These are phyloP conservation scores for Rubia balearica DNA, from an alignment of 305 asterid species.

Conservation along the genomic window DNA sequence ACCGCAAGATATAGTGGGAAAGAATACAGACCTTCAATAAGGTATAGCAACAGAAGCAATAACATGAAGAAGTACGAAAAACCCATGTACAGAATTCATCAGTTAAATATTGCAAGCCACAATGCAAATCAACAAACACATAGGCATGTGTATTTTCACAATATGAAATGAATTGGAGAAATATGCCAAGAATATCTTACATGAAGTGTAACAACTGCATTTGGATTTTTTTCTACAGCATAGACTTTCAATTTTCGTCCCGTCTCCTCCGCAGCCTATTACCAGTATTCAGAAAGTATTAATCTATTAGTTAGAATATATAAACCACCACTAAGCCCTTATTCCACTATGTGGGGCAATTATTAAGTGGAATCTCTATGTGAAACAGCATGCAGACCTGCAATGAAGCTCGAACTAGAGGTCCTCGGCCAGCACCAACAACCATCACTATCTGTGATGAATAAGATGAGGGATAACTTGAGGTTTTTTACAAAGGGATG, in stretches of 20 bases:
- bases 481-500: neutral
- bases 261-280: conserved; percentile 96
- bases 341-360: neutral
- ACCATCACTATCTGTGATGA: conserved; percentile 84
- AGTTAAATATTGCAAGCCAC: neutral
- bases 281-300: conserved; percentile 10
- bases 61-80: neutral
- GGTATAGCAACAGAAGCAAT: neutral
- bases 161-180: neutral
- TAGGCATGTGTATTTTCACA: neutral
- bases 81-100: neutral
- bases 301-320: neutral
- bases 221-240: conserved; percentile 98
- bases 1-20: neutral
- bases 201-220: conserved; percentile 96
- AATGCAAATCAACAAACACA: neutral
- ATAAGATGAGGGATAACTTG: neutral
- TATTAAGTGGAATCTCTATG: neutral
- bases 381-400: conserved; percentile 44
- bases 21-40: neutral
- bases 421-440: conserved; percentile 99
- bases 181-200: conserved; percentile 34
- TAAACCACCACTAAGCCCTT: neutral
- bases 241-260: conserved; percentile 81
- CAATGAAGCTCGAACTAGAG: conserved; percentile 94